Evolutionary conservation across 2,329 filamentous ascomycete genomes (phyloP).

Genomic region (Neurospora sp.): DNA sequence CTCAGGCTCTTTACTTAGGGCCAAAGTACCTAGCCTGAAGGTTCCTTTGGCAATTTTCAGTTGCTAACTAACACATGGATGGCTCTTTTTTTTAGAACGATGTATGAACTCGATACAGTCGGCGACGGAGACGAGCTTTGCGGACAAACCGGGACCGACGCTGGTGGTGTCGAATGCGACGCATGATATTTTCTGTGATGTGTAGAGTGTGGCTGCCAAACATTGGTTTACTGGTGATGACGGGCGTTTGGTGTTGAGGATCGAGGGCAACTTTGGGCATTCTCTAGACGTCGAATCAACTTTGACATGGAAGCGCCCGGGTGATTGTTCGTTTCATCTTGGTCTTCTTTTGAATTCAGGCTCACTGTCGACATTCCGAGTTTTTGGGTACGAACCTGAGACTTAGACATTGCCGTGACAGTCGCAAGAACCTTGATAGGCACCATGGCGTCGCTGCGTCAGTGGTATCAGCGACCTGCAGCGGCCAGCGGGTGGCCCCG

Average conservation of each 20-base stretch:
- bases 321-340: background rate
- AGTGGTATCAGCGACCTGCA: background rate
- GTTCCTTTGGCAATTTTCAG: background rate
- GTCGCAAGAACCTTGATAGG: background rate
- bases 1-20: background rate
- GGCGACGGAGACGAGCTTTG: slow-evolving; percentile 23
- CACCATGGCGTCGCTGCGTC: background rate
- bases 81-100: slow-evolving; percentile 19
- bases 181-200: slow-evolving; percentile 38
- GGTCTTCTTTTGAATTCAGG: background rate
- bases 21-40: background rate
- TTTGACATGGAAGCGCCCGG: background rate
- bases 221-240: background rate
- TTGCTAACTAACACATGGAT: background rate
- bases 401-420: background rate
- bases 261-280: background rate
- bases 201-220: slow-evolving; percentile 14
- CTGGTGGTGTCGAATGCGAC: slow-evolving; percentile 31
- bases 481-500: background rate
- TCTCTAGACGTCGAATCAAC: background rate
- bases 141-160: slow-evolving; percentile 11
- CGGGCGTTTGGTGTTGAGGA: background rate
- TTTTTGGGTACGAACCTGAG: background rate
- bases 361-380: background rate
- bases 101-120: slow-evolving; percentile 27